Base-by-base conservation (phyloP, 176 grass and related monocot genomes). In the Phoenix roebelenii region DNA sequence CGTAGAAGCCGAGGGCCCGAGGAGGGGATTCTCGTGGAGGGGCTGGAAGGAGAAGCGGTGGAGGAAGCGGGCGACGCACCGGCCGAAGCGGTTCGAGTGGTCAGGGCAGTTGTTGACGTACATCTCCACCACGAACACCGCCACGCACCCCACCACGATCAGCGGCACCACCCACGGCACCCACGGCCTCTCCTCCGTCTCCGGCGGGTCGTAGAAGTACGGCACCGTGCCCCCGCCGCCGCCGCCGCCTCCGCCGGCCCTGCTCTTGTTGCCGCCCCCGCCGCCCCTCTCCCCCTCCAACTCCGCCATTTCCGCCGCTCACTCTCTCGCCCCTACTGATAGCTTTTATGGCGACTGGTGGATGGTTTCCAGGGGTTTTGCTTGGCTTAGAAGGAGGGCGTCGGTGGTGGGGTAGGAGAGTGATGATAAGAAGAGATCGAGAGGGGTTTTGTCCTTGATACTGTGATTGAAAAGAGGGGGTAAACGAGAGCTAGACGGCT, bases 41-140 rank as follows among this genome's bases (percentile, higher is more conserved):
- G 92, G 92, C 69, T 97, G 92, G 75, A 97, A 97, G 51, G 92
- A 87, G 75, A 97, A 79, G 0, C 87, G 87, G 1, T 61, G 84
- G 22, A 97, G 92, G 71, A 91, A 88, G 0, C 78, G 65, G 1
- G 75, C 92, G 25, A 82, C 78, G 87, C 92, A 97, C 1, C 30
- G 74, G 19, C 75, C 92, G 25, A 65, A 49, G 23, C 69, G 50
- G 22, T 30, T 65, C 14, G 52, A 16, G 68, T 88, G 75, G 32
- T 12, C 68, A 50, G 87, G 81, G 81, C 92, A 97, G 74, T 97
- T 72, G 68, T 97, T 97, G 68, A 91, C 71, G 29, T 79, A 87
- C 87, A 97, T 97, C 92, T 91, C 87, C 23, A 77, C 78, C 67
- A 74, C 57, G 75, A 97, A 97, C 16, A 97, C 81, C 4, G 63